phyloP scores from a whole-genome alignment of 2,329 filamentous ascomycete genomes.

The Trichoderma gracile region DNA sequence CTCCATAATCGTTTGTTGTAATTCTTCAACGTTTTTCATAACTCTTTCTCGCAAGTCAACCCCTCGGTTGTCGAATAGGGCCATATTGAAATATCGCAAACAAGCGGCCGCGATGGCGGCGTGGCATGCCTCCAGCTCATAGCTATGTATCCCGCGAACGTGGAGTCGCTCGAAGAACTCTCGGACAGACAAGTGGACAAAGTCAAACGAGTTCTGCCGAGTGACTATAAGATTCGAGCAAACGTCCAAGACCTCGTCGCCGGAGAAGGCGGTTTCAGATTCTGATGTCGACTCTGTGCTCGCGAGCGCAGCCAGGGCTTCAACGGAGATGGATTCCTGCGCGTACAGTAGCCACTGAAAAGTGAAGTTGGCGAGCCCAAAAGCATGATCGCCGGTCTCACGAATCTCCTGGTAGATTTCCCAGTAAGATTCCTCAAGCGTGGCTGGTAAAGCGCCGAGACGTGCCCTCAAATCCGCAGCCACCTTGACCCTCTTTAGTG shows the following conservation, averaged over 20 bases:
- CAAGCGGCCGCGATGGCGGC: conserved; percentile 9
- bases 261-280: neutral
- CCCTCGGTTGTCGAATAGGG: neutral
- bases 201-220: conserved; percentile 8
- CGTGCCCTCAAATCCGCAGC: conserved; percentile 15
- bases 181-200: conserved; percentile 15
- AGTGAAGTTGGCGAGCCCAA: conserved; percentile 2
- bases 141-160: neutral
- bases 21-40: neutral
- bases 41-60: neutral
- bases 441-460: conserved; percentile 6
- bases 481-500: neutral
- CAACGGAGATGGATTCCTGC: conserved; percentile 10
- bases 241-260: conserved; percentile 4
- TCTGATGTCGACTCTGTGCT: neutral
- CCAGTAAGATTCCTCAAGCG: conserved; percentile 5
- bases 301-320: conserved; percentile 3
- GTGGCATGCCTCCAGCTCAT: neutral
- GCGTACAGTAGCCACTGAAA: conserved; percentile 15
- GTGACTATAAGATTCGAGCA: conserved; percentile 14
- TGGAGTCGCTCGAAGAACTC: conserved; percentile 8
- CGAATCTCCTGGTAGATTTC: conserved; percentile 16
- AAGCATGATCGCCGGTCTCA: conserved; percentile 2
- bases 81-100: conserved; percentile 6
- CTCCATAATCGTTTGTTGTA: neutral